phyloP scores from a whole-genome alignment of 176 grass and related monocot genomes.

The Tillandsia fasciculata region DNA sequence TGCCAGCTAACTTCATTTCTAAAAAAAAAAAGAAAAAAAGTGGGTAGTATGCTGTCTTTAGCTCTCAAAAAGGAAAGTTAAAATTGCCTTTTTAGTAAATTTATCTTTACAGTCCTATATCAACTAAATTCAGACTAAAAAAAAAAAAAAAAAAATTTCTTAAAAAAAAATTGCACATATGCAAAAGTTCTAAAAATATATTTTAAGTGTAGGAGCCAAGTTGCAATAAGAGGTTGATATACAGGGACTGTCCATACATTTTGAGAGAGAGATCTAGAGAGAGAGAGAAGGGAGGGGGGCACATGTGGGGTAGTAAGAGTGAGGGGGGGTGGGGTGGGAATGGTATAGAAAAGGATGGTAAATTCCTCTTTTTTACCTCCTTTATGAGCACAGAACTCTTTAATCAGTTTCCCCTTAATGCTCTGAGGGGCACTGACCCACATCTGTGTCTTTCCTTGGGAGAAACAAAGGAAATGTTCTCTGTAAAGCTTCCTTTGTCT shows the following conservation, averaged over 20 bases:
- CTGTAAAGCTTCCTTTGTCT: constrained; percentile 89
- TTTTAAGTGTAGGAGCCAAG: neutral
- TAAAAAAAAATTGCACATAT: too few species aligned
- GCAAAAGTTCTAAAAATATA: constrained; percentile 12
- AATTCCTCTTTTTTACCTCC: constrained; percentile 47
- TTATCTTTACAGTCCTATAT: too few species aligned
- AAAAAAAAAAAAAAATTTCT: too few species aligned
- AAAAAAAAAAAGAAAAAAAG: too few species aligned
- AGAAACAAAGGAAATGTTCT: constrained; percentile 54
- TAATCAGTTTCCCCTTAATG: constrained; percentile 62
- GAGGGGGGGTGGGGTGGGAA: neutral
- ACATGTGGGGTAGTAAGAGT: constrained; percentile 3
- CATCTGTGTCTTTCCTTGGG: constrained; percentile 2
- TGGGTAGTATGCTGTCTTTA: too few species aligned
- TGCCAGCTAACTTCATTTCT: too few species aligned
- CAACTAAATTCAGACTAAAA: too few species aligned
- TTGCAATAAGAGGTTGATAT: neutral
- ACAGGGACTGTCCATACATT: neutral
- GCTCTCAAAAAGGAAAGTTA: too few species aligned
- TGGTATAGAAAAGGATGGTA: constrained; percentile 24
- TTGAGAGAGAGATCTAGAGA: neutral
- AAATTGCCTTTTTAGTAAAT: too few species aligned
- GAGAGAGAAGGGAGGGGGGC: constrained; percentile 11
- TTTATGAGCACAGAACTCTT: constrained; percentile 44
- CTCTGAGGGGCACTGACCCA: constrained; percentile 41